Conservation (phyloP, 1,284 basidiomycete genomes). For the Austroboletus niveus region DNA sequence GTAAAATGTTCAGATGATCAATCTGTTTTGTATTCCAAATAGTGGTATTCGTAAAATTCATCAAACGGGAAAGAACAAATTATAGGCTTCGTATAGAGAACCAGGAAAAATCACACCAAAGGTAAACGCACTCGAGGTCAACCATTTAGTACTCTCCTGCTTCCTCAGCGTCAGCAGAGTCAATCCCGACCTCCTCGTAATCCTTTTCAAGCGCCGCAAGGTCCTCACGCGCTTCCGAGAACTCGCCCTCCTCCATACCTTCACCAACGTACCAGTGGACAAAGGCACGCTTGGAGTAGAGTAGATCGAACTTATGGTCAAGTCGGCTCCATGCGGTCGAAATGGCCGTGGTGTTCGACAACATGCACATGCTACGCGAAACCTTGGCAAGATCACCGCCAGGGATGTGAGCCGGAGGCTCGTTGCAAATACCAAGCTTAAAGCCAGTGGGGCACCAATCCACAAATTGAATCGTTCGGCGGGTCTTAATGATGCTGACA, state of each 20-base stretch:
- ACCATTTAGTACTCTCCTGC: conserved; percentile 67
- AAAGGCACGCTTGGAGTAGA: conserved; percentile 91
- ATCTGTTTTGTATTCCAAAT: neutral
- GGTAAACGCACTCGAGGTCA: conserved; percentile 4
- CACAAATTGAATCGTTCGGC: conserved; percentile 79
- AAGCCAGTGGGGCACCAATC: conserved; percentile 92
- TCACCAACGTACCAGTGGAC: conserved; percentile 96
- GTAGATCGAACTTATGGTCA: conserved; percentile 94
- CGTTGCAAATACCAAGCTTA: conserved; percentile 92
- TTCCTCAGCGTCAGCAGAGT: conserved; percentile 83
- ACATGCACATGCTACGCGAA: conserved; percentile 85
- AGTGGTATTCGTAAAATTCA: conserved; percentile 31
- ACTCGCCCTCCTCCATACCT: conserved; percentile 99
- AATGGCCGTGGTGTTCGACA: conserved; percentile 86
- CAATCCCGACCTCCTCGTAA: conserved; percentile 93
- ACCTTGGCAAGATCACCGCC: conserved; percentile 89
- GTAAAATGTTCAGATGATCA: too few species aligned
- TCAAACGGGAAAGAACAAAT: conserved; percentile 27
- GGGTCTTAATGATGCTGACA: conserved; percentile 84
- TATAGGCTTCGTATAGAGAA: conserved; percentile 27
- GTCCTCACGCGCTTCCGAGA: conserved; percentile 96
- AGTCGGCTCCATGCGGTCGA: conserved; percentile 86
- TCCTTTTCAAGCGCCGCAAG: conserved; percentile 97
- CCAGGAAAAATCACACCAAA: conserved; percentile 15
- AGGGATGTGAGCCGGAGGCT: conserved; percentile 80